These are phyloP conservation scores for Nicotiana tomentosiformis DNA, from an alignment of 257 asterid genomes.

Conservation along the genomic window DNA sequence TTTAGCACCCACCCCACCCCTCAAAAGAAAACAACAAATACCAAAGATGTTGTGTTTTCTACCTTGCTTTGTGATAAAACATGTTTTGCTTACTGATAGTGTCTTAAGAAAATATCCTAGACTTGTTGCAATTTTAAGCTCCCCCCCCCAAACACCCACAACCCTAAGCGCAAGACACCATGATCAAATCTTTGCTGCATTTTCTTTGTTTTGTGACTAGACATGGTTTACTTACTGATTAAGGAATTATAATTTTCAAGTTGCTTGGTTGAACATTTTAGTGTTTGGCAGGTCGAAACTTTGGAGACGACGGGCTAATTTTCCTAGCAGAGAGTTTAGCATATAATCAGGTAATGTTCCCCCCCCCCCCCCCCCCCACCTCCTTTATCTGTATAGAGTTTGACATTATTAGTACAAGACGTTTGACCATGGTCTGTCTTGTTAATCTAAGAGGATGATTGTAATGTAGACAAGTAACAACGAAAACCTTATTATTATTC, in stretches of 20 bases:
- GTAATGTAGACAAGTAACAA: neutral
- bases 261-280: neutral
- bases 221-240: neutral
- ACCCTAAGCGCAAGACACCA: neutral
- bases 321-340: conserved; percentile 95
- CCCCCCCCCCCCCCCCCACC: too few species aligned
- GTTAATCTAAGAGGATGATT: neutral
- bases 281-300: conserved; percentile 62
- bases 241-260: neutral
- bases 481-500: neutral
- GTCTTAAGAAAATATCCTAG: neutral
- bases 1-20: neutral
- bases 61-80: neutral
- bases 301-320: conserved; percentile 89
- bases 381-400: neutral
- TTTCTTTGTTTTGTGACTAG: neutral
- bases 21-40: neutral
- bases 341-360: conserved; percentile 77
- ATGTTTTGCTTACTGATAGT: neutral
- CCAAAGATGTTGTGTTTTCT: neutral
- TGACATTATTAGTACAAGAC: neutral
- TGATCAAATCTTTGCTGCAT: neutral
- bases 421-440: neutral
- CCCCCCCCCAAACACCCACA: neutral
- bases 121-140: neutral